A percentile compares a stretch with the other conserved stretches of the same genome.
Evolutionary conservation across 495 filamentous ascomycete species (phyloP).

Genomic region (Aspergillus saccharolyticus): DNA sequence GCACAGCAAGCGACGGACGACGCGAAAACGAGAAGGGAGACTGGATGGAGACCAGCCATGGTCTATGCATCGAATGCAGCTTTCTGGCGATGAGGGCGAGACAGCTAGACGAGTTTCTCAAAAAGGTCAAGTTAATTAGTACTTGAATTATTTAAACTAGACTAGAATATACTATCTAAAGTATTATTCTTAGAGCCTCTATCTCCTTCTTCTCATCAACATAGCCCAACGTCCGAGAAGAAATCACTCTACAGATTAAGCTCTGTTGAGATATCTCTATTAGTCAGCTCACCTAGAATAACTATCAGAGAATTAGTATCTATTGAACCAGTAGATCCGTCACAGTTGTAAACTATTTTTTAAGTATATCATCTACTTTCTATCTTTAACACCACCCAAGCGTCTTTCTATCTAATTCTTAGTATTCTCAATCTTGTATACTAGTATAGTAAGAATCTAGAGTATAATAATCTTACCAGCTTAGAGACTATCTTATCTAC

Average conservation of each 20-base stretch:
- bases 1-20: conserved; percentile 13
- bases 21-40: no score
- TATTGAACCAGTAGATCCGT: conserved; percentile 20
- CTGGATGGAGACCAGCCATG: not conserved
- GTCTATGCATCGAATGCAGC: not conserved
- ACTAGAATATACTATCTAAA: no score
- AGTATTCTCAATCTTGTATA: conserved; percentile 33
- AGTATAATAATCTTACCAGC: conserved; percentile 21
- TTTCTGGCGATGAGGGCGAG: not conserved
- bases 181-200: conserved; percentile 10
- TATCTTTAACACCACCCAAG: conserved; percentile 27
- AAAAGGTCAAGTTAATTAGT: no score
- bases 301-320: conserved; percentile 24
- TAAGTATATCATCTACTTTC: conserved; percentile 24
- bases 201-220: conserved; percentile 3
- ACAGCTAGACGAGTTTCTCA: no score
- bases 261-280: not conserved
- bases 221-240: no score
- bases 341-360: conserved; percentile 31
- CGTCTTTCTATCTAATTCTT: conserved; percentile 20
- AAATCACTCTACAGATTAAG: not conserved
- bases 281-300: conserved; percentile 12
- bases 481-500: conserved; percentile 24
- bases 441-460: conserved; percentile 36
- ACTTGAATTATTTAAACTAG: no score